Percentiles rank a stretch among this genome's conserved stretches.
phyloP scores from a whole-genome alignment of 305 asterid genomes.

The Fraxinus floribunda region DNA sequence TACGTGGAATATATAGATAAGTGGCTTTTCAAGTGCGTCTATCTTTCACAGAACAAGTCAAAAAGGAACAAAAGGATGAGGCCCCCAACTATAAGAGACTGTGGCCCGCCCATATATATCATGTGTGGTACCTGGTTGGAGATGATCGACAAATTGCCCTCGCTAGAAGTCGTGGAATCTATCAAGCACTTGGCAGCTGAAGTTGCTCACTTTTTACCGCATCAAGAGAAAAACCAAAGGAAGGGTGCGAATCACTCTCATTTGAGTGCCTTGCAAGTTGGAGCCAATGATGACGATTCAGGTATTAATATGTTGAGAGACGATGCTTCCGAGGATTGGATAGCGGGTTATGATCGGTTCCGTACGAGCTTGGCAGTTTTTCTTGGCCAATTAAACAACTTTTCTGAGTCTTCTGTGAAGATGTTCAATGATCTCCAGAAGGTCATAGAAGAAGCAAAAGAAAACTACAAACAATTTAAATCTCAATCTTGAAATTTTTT shows the following conservation, averaged over 20 bases:
- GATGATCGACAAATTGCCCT: slow-evolving; percentile 51
- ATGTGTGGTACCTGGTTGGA: slow-evolving; percentile 83
- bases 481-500: slow-evolving; percentile 12
- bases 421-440: slow-evolving; percentile 43
- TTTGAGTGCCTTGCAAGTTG: slow-evolving; percentile 19
- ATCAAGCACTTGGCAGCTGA: slow-evolving; percentile 67
- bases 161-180: slow-evolving; percentile 62
- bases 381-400: slow-evolving; percentile 39
- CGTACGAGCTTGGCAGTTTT: slow-evolving; percentile 40
- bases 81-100: slow-evolving; percentile 50
- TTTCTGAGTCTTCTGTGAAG: slow-evolving; percentile 41
- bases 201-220: slow-evolving; percentile 69
- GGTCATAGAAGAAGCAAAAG: slow-evolving; percentile 37
- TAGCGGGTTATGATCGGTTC: slow-evolving; percentile 33
- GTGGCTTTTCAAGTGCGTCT: slow-evolving; percentile 84
- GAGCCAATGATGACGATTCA: slow-evolving; percentile 14
- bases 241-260: slow-evolving; percentile 34
- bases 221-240: slow-evolving; percentile 68
- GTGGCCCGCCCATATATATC: slow-evolving; percentile 87
- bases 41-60: slow-evolving; percentile 51
- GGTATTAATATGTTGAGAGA: slow-evolving; percentile 21
- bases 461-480: slow-evolving; percentile 28
- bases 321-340: slow-evolving; percentile 29
- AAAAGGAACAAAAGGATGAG: slow-evolving; percentile 58
- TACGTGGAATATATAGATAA: slow-evolving; percentile 69